Evolutionary conservation across 1,139 yeast species (phyloP), one percentile per base, ranked within the genome.

Genomic region (Suhomyces choctaworum): DNA sequence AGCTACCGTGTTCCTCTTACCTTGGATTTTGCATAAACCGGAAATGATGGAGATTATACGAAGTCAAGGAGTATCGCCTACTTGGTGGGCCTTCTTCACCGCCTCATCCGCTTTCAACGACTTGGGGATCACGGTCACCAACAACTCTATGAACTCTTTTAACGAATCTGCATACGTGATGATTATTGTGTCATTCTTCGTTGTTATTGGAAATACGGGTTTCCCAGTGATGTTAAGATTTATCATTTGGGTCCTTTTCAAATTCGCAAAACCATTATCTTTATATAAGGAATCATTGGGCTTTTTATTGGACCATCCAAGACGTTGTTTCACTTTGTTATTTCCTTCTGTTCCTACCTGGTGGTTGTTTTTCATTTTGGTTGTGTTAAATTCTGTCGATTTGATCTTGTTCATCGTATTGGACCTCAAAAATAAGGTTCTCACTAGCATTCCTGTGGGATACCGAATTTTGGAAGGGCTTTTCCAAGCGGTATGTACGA

Each of bases 81-180:
- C 83, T 0, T 89, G 97, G 97, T 90, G 97, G 96, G 95, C 86
- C 0, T 76, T 87, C 44, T 90, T 88, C 62, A 82, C 94, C 0
- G 75, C 86, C 1, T 78, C 76, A 55, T 80, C 95, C 10, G 63
- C 86, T 1, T 90, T 90, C 55, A 84, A 84, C 52, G 95, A 92
- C 63, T 67, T 87, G 45, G 98, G 98, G 0, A 66, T 77, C 29
- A 82, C 96, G 0, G 60, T 89, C 36, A 85, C 94, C 0, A 80
- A 92, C 0, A 76, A 87, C 49, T 87, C 96, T 2, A 80, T 90
- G 88, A 45, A 49, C 7, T 66, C 82, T 0, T 90, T 85, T 59
- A 70, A 73, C 31, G 60, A 70, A 20, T 78, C 87, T 2, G 72
- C 79, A 1, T 92, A 78, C 56, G 75, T 83, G 2, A 64, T 88